These are phyloP conservation scores for Chlamydomonas schloesseri DNA, from an alignment of 139 green algal species.

Conservation along the genomic window DNA sequence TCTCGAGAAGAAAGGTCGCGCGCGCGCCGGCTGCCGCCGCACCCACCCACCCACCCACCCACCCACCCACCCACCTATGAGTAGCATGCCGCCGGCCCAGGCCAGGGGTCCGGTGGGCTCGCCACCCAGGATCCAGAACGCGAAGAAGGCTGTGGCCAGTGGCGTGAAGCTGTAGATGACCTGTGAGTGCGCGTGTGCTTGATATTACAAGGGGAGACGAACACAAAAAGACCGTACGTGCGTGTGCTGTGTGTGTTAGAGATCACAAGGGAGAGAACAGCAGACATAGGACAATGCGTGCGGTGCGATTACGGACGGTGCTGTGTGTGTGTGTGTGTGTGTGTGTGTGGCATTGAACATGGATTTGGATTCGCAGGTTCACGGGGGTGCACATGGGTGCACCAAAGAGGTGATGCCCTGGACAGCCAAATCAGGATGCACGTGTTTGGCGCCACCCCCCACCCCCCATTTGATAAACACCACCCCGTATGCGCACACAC, in stretches of 20 bases:
- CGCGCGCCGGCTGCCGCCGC: too few relatives aligned
- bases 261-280: background rate
- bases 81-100: constrained; percentile 54
- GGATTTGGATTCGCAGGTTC: too few relatives aligned
- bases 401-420: background rate
- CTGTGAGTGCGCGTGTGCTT: too few relatives aligned
- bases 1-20: too few relatives aligned
- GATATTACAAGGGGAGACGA: too few relatives aligned
- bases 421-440: background rate
- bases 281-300: too few relatives aligned
- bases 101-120: constrained; percentile 58
- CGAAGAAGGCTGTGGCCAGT: constrained; percentile 61
- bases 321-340: background rate
- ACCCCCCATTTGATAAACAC: background rate
- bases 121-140: constrained; percentile 52
- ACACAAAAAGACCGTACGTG: background rate
- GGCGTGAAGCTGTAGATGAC: constrained; percentile 68
- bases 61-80: constrained; percentile 35
- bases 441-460: background rate
- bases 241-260: too few relatives aligned
- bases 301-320: too few relatives aligned
- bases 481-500: background rate
- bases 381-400: background rate
- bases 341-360: background rate
- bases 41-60: too few relatives aligned